Conservation (phyloP, 1,284 basidiomycete genomes). For the Retiboletus flavoniger region DNA sequence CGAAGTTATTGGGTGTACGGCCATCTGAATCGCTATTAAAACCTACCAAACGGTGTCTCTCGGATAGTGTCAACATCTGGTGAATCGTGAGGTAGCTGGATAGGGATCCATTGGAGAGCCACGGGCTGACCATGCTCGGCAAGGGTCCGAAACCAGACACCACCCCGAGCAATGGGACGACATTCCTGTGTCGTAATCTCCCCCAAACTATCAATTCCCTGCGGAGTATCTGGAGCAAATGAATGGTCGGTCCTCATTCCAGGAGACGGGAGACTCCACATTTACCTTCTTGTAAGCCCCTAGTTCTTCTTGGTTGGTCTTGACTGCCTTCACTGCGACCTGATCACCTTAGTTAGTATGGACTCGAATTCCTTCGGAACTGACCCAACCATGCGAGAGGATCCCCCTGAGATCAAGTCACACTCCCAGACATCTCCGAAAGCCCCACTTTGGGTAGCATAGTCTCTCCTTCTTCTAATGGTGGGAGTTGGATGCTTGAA, state of each 20-base stretch:
- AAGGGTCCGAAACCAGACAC: constrained; percentile 22
- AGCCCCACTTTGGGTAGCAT: constrained; percentile 10
- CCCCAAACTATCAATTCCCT: constrained; percentile 30
- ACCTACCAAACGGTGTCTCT: constrained; percentile 21
- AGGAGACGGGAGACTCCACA: neutral
- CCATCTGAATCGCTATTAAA: neutral
- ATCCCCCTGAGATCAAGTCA: constrained; percentile 14
- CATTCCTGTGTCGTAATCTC: constrained; percentile 22
- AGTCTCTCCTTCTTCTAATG: constrained; percentile 17
- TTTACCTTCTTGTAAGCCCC: constrained; percentile 18
- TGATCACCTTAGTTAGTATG: constrained; percentile 1
- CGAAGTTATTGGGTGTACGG: neutral
- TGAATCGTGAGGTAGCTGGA: constrained; percentile 13
- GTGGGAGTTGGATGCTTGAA: constrained; percentile 4
- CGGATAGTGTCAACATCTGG: neutral
- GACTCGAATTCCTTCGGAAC: neutral
- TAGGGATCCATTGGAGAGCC: constrained; percentile 30
- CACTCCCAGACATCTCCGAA: constrained; percentile 33
- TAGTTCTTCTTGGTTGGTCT: neutral
- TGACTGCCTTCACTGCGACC: constrained; percentile 28
- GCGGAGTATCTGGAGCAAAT: constrained; percentile 19
- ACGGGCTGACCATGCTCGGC: constrained; percentile 28
- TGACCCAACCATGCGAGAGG: constrained; percentile 8
- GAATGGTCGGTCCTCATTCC: neutral
- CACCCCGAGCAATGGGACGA: constrained; percentile 30